phyloP scores from a whole-genome alignment of 2,329 filamentous ascomycete genomes.

The Pseudopyrenochaeta lycopersici region DNA sequence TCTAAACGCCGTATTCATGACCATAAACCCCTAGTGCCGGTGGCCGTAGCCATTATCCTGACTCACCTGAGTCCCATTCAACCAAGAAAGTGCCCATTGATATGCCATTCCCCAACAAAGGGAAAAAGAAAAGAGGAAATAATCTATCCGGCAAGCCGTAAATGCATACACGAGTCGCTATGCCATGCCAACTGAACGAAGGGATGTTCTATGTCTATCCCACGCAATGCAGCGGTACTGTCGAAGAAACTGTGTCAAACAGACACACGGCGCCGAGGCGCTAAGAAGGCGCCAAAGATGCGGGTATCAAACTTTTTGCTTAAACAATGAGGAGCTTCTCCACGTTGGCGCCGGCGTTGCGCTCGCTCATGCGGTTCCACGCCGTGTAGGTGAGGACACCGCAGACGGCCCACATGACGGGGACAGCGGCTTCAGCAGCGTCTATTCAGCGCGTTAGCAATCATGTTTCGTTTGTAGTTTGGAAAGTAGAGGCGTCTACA shows the following conservation, averaged over 20 bases:
- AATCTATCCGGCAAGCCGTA: slow-evolving; percentile 5
- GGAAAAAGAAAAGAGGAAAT: not conserved
- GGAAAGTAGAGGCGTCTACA: slow-evolving; percentile 2
- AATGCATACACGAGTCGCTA: slow-evolving; percentile 7
- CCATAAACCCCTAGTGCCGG: not conserved
- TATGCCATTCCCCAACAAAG: not conserved
- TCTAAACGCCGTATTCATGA: slow-evolving; percentile 1
- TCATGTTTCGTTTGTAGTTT: too few species aligned
- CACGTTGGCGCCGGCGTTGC: slow-evolving; percentile 31
- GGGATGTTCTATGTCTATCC: slow-evolving; percentile 7
- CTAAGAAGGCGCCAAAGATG: not conserved
- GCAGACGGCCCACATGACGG: slow-evolving; percentile 41
- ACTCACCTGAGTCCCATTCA: not conserved
- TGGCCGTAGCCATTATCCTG: slow-evolving; percentile 2
- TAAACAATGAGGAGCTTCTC: slow-evolving; percentile 41
- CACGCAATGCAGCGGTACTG: not conserved
- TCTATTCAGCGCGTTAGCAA: slow-evolving; percentile 12
- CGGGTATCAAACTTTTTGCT: not conserved
- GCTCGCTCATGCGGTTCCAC: slow-evolving; percentile 42
- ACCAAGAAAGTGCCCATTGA: too few species aligned
- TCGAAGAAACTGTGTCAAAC: too few species aligned
- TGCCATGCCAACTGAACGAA: not conserved
- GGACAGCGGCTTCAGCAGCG: slow-evolving; percentile 40
- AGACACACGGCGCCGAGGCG: not conserved
- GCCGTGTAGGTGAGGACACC: slow-evolving; percentile 37